phyloP scores from a whole-genome alignment of 2,329 filamentous ascomycete genomes.

The Diaporthe citriasiana region DNA sequence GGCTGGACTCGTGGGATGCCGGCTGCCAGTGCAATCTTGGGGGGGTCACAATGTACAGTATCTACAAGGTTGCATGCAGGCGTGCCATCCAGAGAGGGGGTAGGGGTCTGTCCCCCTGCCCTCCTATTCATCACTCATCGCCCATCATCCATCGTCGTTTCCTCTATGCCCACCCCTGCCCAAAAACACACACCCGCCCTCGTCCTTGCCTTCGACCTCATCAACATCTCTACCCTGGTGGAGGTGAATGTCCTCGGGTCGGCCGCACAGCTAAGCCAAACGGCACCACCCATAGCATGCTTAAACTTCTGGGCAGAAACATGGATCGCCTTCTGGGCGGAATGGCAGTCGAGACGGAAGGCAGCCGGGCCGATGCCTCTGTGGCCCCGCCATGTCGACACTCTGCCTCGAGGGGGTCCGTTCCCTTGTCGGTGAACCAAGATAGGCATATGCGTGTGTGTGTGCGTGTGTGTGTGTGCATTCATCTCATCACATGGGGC shows the following conservation, averaged over 20 bases:
- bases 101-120: slow-evolving; percentile 5
- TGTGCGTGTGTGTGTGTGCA: background rate
- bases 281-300: background rate
- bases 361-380: slow-evolving; percentile 9
- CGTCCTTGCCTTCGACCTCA: background rate
- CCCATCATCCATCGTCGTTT: background rate
- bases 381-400: background rate
- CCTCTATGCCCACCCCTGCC: background rate
- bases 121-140: background rate
- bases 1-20: background rate
- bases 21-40: slow-evolving; percentile 1
- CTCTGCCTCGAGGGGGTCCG: background rate
- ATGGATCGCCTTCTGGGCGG: background rate
- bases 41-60: slow-evolving; percentile 14
- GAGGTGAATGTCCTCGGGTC: background rate
- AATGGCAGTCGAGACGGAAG: background rate
- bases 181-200: background rate
- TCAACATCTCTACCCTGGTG: too few relatives aligned
- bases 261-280: background rate
- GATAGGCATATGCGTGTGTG: slow-evolving; percentile 9
- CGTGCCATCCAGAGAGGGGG: background rate
- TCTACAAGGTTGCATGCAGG: background rate
- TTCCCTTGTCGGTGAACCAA: slow-evolving; percentile 20
- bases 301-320: background rate
- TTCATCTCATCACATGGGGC: slow-evolving; percentile 2